Base-by-base conservation (phyloP, 306 rosid genomes). In the Dryas alaskensis region DNA sequence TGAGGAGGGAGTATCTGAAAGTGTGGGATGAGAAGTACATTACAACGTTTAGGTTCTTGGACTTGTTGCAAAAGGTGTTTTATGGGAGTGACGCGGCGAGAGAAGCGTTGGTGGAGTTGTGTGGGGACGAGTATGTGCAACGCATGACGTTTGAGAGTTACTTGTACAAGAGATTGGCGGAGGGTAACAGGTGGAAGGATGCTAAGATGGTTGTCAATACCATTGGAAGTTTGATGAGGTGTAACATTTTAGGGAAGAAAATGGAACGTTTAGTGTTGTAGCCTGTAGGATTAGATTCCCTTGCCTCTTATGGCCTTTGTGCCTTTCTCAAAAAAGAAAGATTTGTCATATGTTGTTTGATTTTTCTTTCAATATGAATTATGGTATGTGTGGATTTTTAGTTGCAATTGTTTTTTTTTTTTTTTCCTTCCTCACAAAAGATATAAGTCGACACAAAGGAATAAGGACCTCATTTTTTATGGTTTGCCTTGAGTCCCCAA, bases 21-120 rank as follows among this genome's bases (percentile, higher is more conserved):
- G 79, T 69, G 10, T 93, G 98, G 98, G 98, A 93, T 44, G 79
- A 51, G 8, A 78, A 78, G 84, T 91, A 87, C 19, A 42, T 55
- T 8, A 83, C 12, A 3, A 93, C 93, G 0, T 93, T 87, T 44
- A 85, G 87, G 85, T 81, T 91, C 47, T 58, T 93, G 87, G 98
- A 93, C 81, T 31, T 93, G 71, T 67, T 93, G 87, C 97, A 93
- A 52, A 82, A 91, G 78, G 98, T 89, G 17, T 91, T 93, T 65
- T 93, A 93, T 9, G 91, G 89, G 5, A 86, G 89, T 62, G 86
- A 93, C 22, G 96, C 86, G 5, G 74, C 75, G 6, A 89, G 93
- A 74, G 98, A 93, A 74, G 98, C 98, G 4, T 73, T 93, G 88
- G 97, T 93, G 86, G 98, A 93, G 86, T 62, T 93, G 3, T 93